Evolutionary conservation across 257 asterid genomes (phyloP), one percentile per base, ranked within the genome.

Genomic region (Gynochthodes officinalis): DNA sequence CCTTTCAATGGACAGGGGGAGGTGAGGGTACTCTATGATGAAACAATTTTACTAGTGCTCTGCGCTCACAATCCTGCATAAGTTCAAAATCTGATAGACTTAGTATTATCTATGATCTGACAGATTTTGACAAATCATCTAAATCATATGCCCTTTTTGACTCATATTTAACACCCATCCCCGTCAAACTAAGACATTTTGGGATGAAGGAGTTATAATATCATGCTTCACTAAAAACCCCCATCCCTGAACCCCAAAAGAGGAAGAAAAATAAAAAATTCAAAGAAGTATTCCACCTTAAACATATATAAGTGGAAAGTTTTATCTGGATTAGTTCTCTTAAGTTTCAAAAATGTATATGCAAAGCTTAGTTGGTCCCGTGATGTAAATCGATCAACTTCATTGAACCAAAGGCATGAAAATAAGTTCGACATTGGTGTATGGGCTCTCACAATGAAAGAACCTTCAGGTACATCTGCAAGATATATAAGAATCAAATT

Each of bases 361-460:
- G 89, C 95, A 64, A 93, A 93, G 86, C 98, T 91, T 77, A 93
- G 86, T 72, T 93, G 98, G 84, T 93, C 98, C 32, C 96, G 89
- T 68, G 98, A 89, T 25, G 98, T 93, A 65, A 93, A 93, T 19
- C 89, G 95, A 75, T 90, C 87, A 73, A 88, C 96, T 73, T 90
- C 98, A 33, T 90, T 90, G 85, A 90, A 93, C 98, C 98, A 93
- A 75, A 93, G 90, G 89, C 98, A 90, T 35, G 96, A 87, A 82
- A 92, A 92, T 77, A 92, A 81, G 81, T 92, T 92, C 50, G 96
- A 86, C 96, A 92, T 88, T 35, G 93, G 80, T 2, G 96, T 93
- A 79, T 93, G 98, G 25, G 97, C 98, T 83, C 97, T 87, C 64
- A 93, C 84, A 61, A 93, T 93, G 69, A 93, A 87, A 55, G 98